Percentiles rank a stretch among this genome's conserved stretches.
These are phyloP conservation scores for Pneumocystis sp. DNA, from an alignment of 1,139 yeast genomes.

Conservation along the genomic window DNA sequence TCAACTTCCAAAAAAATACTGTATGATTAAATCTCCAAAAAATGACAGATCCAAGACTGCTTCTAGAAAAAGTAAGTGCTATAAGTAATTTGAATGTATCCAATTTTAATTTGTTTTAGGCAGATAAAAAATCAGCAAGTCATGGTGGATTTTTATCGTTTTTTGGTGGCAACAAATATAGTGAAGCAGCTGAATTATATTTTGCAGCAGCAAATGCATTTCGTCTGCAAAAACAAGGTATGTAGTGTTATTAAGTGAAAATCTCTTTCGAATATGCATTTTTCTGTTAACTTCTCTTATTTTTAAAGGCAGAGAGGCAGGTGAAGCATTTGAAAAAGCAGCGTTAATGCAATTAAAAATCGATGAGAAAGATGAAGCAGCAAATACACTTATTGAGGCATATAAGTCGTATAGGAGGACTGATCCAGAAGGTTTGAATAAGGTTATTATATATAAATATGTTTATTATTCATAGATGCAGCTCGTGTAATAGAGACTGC, in stretches of 20 bases:
- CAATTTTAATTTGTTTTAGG: constrained; percentile 26
- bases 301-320: constrained; percentile 42
- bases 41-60: constrained; percentile 10
- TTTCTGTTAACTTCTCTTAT: constrained; percentile 5
- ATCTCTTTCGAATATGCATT: not conserved
- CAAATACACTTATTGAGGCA: constrained; percentile 80
- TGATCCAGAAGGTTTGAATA: constrained; percentile 33
- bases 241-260: constrained; percentile 2
- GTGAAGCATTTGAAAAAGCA: constrained; percentile 70
- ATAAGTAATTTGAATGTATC: not conserved
- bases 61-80: constrained; percentile 7
- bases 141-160: constrained; percentile 60
- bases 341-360: constrained; percentile 65
- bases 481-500: constrained; percentile 65
- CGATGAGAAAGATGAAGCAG: constrained; percentile 77
- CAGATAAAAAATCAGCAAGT: constrained; percentile 57
- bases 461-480: constrained; percentile 36
- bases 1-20: not conserved
- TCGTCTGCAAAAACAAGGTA: constrained; percentile 52
- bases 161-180: constrained; percentile 56
- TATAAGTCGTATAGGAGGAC: constrained; percentile 69
- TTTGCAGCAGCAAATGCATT: constrained; percentile 82
- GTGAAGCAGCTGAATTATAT: constrained; percentile 85
- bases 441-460: not conserved
- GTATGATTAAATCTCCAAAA: not conserved